Conservation (phyloP, 2,329 filamentous ascomycete genomes). For the Coniochaeta sp. region DNA sequence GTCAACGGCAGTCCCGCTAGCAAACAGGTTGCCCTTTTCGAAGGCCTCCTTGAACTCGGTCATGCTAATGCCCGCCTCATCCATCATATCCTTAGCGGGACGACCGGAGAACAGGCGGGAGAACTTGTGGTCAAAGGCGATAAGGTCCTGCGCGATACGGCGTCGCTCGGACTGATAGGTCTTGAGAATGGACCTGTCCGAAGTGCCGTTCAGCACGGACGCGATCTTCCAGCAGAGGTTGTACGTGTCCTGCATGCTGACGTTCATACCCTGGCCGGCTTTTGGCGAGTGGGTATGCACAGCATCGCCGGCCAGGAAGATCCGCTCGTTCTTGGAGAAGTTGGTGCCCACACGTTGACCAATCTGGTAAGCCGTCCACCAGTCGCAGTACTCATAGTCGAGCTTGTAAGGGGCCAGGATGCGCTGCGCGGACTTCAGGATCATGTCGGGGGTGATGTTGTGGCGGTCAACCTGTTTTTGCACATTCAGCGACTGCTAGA, state of each 20-base stretch:
- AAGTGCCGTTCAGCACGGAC: constrained; percentile 34
- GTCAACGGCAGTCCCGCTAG: constrained; percentile 48
- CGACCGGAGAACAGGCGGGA: constrained; percentile 47
- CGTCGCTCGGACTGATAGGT: constrained; percentile 48
- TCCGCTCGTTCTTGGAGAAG: constrained; percentile 47
- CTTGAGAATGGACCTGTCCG: constrained; percentile 33
- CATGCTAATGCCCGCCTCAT: constrained; percentile 55
- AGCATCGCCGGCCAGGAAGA: constrained; percentile 67
- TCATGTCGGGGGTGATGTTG: constrained; percentile 55
- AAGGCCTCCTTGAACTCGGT: constrained; percentile 56
- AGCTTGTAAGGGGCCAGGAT: constrained; percentile 63
- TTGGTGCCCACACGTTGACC: constrained; percentile 55
- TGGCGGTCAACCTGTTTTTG: constrained; percentile 44
- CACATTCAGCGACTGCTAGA: constrained; percentile 28
- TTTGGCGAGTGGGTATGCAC: constrained; percentile 52
- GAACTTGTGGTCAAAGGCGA: constrained; percentile 55
- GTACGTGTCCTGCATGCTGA: constrained; percentile 59
- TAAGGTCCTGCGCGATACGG: constrained; percentile 57
- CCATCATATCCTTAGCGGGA: constrained; percentile 52
- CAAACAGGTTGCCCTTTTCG: constrained; percentile 52
- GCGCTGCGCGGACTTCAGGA: constrained; percentile 55
- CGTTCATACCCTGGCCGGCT: constrained; percentile 67
- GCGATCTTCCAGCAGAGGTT: constrained; percentile 54
- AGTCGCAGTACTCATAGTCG: constrained; percentile 56
- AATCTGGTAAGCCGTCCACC: constrained; percentile 64